Evolutionary conservation across 176 grass and related monocot species (phyloP).

Genomic region (Oryza glumipatula): DNA sequence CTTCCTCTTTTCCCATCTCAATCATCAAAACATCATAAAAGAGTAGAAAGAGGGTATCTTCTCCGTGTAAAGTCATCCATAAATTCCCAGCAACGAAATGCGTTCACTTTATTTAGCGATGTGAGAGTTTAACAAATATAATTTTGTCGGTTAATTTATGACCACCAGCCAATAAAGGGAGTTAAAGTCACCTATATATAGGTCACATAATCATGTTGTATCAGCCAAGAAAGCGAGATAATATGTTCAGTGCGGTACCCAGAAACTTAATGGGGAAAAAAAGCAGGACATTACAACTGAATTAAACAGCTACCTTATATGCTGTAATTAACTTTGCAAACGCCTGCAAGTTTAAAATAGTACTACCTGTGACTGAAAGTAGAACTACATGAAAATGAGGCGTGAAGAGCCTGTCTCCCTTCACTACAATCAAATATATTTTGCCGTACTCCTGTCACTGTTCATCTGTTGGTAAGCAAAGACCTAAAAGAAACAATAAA

Average conservation of each 20-base stretch:
- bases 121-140: not conserved
- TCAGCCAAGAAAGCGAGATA: conserved; percentile 33
- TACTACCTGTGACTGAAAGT: not conserved
- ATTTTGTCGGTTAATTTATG: not conserved
- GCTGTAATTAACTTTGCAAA: conserved; percentile 6
- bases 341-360: conserved; percentile 18
- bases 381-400: conserved; percentile 25
- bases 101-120: not conserved
- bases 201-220: not conserved
- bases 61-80: not conserved
- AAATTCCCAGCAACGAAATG: not conserved
- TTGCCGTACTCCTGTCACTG: conserved; percentile 17
- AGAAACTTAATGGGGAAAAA: not conserved
- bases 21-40: not conserved
- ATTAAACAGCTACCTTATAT: conserved; percentile 9
- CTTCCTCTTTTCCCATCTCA: not conserved
- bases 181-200: conserved; percentile 4
- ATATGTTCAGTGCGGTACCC: conserved; percentile 18
- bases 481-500: conserved; percentile 16
- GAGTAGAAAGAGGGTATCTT: not conserved
- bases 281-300: not conserved
- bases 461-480: conserved; percentile 38
- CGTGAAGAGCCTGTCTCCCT: conserved; percentile 12
- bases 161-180: not conserved
- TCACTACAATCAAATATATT: conserved; percentile 17